Evolutionary conservation across 1,284 basidiomycete genomes (phyloP).

Genomic region (Moesziomyces sp.): DNA sequence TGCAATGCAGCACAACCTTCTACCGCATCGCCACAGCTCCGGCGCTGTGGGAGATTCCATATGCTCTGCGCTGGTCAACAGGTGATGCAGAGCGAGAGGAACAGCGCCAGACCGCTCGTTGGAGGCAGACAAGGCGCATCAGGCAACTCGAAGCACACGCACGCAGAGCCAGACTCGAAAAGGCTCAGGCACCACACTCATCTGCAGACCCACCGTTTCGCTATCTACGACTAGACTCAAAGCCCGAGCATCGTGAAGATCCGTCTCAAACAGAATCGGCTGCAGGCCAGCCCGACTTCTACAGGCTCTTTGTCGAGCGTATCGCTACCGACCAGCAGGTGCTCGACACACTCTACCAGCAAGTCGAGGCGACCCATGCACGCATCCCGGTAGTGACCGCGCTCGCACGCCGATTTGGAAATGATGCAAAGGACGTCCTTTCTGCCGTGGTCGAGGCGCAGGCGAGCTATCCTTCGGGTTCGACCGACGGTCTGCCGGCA

Average conservation of each 20-base stretch:
- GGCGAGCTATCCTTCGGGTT: conserved; percentile 24
- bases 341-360: conserved; percentile 30
- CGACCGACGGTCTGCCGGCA: conserved; percentile 3
- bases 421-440: conserved; percentile 49
- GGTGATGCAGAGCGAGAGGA: conserved; percentile 23
- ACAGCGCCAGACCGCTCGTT: conserved; percentile 5
- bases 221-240: background rate
- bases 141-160: conserved; percentile 22
- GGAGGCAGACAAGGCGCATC: conserved; percentile 11
- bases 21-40: conserved; percentile 37
- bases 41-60: conserved; percentile 36
- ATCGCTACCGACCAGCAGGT: conserved; percentile 41
- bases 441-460: conserved; percentile 31
- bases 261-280: background rate
- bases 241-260: background rate
- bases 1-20: conserved; percentile 24
- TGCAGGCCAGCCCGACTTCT: conserved; percentile 24
- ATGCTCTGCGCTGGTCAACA: conserved; percentile 42
- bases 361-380: conserved; percentile 21
- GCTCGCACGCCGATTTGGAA: conserved; percentile 26
- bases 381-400: conserved; percentile 18
- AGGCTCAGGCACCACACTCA: background rate
- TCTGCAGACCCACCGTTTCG: conserved; percentile 13
- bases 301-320: conserved; percentile 42
- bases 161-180: conserved; percentile 9